phyloP scores from a whole-genome alignment of 1,284 basidiomycete species.

The Ceratobasidium sp. region DNA sequence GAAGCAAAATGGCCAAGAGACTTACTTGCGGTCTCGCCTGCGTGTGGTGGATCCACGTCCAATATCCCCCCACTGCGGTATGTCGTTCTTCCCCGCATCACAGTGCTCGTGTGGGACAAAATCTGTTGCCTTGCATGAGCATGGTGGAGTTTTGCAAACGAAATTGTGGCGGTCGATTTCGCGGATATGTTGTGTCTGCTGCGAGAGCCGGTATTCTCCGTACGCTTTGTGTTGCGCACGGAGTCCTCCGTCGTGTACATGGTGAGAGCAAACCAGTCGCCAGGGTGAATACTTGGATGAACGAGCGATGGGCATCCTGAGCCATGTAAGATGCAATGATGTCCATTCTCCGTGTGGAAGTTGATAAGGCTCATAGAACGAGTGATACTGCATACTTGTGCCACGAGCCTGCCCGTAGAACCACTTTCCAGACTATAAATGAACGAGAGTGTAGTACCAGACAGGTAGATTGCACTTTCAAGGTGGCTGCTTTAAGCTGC shows the following conservation, averaged over 20 bases:
- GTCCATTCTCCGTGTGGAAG: slow-evolving; percentile 34
- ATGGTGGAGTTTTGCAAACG: slow-evolving; percentile 18
- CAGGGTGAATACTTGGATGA: slow-evolving; percentile 19
- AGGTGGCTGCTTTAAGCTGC: slow-evolving; percentile 32
- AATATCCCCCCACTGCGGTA: slow-evolving; percentile 30
- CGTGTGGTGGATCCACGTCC: slow-evolving; percentile 13
- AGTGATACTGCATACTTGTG: slow-evolving; percentile 35
- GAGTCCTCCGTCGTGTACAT: slow-evolving; percentile 31
- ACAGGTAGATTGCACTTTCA: neutral
- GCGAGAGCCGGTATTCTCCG: slow-evolving; percentile 22
- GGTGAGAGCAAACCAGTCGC: slow-evolving; percentile 33
- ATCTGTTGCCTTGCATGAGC: slow-evolving; percentile 12
- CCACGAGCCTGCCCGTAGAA: slow-evolving; percentile 22
- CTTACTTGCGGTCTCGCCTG: slow-evolving; percentile 32
- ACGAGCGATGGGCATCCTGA: slow-evolving; percentile 12
- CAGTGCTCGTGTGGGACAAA: neutral
- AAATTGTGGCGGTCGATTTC: slow-evolving; percentile 15
- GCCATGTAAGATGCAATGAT: slow-evolving; percentile 28
- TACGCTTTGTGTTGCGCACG: slow-evolving; percentile 34
- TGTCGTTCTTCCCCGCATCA: slow-evolving; percentile 3
- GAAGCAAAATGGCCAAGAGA: neutral
- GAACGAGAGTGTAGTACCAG: slow-evolving; percentile 19
- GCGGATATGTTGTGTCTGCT: slow-evolving; percentile 26
- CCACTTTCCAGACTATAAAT: slow-evolving; percentile 29
- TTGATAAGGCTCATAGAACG: slow-evolving; percentile 33